Evolutionary conservation across 2,329 filamentous ascomycete genomes (phyloP).

Genomic region (Colletotrichum navitas): DNA sequence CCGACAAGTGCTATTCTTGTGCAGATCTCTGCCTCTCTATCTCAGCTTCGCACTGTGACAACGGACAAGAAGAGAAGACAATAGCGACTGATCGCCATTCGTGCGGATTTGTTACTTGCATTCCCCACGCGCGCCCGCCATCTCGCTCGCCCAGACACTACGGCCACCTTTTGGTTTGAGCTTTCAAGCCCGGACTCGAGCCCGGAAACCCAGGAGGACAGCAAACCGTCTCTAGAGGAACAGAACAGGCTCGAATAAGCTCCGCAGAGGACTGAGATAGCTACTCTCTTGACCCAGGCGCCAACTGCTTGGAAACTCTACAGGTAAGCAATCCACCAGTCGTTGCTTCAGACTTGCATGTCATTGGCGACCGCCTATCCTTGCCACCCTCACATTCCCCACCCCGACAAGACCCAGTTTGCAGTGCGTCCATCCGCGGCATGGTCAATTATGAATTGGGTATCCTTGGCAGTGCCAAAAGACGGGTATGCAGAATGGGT

Average conservation of each 20-base stretch:
- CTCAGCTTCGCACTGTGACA: slow-evolving; percentile 18
- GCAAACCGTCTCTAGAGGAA: background rate
- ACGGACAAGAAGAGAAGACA: slow-evolving; percentile 25
- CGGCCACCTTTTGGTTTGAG: slow-evolving; percentile 25
- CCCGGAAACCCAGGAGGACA: slow-evolving; percentile 8
- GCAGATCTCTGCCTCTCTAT: slow-evolving; percentile 19
- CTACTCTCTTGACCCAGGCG: background rate
- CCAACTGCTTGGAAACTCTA: slow-evolving; percentile 1
- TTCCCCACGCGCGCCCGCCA: slow-evolving; percentile 37
- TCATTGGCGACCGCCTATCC: slow-evolving; percentile 1
- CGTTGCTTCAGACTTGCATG: background rate
- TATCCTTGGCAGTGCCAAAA: slow-evolving; percentile 2
- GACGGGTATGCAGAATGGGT: background rate
- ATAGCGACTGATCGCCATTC: slow-evolving; percentile 31
- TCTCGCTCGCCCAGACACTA: slow-evolving; percentile 2
- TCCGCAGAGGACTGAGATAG: background rate
- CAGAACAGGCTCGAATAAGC: background rate
- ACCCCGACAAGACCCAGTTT: slow-evolving; percentile 20
- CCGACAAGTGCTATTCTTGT: slow-evolving; percentile 15
- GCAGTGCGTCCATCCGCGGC: slow-evolving; percentile 12
- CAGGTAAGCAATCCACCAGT: slow-evolving; percentile 24
- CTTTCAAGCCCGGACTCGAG: slow-evolving; percentile 21
- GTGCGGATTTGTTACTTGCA: slow-evolving; percentile 31
- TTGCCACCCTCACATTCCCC: slow-evolving; percentile 8
- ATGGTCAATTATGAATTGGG: slow-evolving; percentile 27